These are phyloP conservation scores for Eucalyptus pauciflora DNA, from an alignment of 345 rosid species.

Conservation along the genomic window DNA sequence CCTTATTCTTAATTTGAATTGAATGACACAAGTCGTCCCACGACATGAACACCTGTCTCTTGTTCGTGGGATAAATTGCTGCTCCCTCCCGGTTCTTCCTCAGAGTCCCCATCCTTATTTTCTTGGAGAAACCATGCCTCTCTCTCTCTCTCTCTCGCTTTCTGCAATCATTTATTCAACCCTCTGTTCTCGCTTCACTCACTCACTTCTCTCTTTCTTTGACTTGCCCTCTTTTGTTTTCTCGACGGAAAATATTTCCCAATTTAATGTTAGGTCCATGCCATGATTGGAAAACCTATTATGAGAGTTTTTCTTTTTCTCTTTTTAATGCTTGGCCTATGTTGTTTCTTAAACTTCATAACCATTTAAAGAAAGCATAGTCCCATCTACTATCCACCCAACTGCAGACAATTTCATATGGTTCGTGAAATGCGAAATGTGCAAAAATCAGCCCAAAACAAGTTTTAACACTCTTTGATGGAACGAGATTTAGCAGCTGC, in stretches of 20 bases:
- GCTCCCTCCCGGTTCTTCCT: background rate
- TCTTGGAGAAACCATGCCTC: background rate
- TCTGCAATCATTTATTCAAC: background rate
- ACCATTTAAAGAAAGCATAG: background rate
- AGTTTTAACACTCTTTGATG: background rate
- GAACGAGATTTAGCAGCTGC: background rate
- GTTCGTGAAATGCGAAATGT: background rate
- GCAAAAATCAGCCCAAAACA: background rate
- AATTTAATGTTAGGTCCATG: background rate
- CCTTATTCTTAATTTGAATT: background rate
- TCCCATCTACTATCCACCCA: background rate
- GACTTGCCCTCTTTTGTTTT: background rate
- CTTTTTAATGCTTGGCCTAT: background rate
- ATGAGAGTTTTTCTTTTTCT: background rate
- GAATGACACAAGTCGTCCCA: background rate
- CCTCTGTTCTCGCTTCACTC: background rate
- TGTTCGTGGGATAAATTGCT: conserved; percentile 1
- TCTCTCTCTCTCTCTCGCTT: background rate
- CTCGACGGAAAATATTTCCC: background rate
- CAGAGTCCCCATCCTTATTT: background rate
- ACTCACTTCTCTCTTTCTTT: background rate
- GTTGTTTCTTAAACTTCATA: background rate
- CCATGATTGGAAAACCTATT: background rate
- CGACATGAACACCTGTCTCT: conserved; percentile 2
- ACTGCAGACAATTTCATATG: background rate